Conservation (phyloP, 1,284 basidiomycete genomes). For the Ustilago shanxiensis region DNA sequence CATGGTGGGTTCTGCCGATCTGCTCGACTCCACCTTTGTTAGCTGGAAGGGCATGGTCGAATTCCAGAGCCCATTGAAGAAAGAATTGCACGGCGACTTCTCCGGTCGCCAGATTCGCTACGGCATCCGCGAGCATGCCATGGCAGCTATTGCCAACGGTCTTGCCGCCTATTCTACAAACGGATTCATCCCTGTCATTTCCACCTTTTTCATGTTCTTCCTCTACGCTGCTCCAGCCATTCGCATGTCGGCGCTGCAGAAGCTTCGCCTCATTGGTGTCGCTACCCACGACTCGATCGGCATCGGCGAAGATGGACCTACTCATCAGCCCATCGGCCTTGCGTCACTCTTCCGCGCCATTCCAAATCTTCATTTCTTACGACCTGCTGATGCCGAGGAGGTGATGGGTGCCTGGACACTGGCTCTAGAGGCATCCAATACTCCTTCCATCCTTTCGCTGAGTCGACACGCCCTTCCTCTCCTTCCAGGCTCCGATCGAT, state of each 20-base stretch:
- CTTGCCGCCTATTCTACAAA: constrained; percentile 84
- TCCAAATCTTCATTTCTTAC: constrained; percentile 79
- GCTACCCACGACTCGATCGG: constrained; percentile 74
- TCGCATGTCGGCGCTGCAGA: constrained; percentile 86
- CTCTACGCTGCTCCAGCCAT: constrained; percentile 92
- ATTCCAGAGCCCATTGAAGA: too few relatives aligned
- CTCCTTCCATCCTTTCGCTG: constrained; percentile 84
- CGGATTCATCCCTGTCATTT: constrained; percentile 75
- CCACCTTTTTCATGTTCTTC: constrained; percentile 81
- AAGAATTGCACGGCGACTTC: too few relatives aligned
- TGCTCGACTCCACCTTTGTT: constrained; percentile 91
- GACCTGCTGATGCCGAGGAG: constrained; percentile 92
- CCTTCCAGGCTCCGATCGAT: constrained; percentile 85
- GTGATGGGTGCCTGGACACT: constrained; percentile 88
- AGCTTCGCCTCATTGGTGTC: constrained; percentile 89
- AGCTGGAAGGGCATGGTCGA: constrained; percentile 81
- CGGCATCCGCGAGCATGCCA: constrained; percentile 95
- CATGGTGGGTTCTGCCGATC: constrained; percentile 85
- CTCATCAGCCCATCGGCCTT: constrained; percentile 92
- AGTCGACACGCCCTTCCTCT: constrained; percentile 93
- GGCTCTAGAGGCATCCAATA: constrained; percentile 79
- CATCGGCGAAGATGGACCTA: constrained; percentile 87
- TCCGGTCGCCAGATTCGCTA: constrained; percentile 89
- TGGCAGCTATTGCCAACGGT: constrained; percentile 94
- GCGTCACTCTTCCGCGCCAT: constrained; percentile 86